A percentile compares a stretch with the other conserved stretches of the same genome.
Evolutionary conservation across 768 basidiomycete species (phyloP).

Genomic region (Tricholoma furcatifolium): DNA sequence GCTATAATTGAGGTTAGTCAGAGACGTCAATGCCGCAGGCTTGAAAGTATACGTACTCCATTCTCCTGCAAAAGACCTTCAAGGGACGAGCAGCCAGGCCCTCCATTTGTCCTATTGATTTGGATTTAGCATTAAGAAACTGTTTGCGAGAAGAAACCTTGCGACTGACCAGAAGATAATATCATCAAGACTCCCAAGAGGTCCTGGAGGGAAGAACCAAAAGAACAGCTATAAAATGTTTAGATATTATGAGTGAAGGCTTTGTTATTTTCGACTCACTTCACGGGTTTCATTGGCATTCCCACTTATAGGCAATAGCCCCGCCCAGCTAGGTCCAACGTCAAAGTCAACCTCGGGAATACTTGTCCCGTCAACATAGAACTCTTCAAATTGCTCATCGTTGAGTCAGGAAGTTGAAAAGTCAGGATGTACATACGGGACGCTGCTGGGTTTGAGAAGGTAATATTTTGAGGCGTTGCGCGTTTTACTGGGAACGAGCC

Average conservation of each 20-base stretch:
- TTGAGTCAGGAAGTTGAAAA: background rate
- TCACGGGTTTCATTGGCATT: conserved; percentile 63
- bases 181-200: conserved; percentile 68
- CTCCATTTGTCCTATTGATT: conserved; percentile 67
- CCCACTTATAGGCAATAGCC: conserved; percentile 67
- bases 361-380: conserved; percentile 63
- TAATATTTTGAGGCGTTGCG: conserved; percentile 55
- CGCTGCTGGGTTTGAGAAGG: conserved; percentile 66
- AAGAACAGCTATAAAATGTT: conserved; percentile 61
- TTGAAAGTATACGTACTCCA: conserved; percentile 44
- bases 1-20: conserved; percentile 35
- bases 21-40: background rate
- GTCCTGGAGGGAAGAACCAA: conserved; percentile 83
- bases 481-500: conserved; percentile 14
- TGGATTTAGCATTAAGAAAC: background rate
- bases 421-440: conserved; percentile 42
- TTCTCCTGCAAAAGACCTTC: conserved; percentile 75
- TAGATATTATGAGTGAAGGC: background rate
- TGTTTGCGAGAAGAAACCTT: background rate
- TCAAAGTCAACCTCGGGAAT: conserved; percentile 74
- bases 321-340: conserved; percentile 74
- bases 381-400: conserved; percentile 39
- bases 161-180: conserved; percentile 65
- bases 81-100: conserved; percentile 75
- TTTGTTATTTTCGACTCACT: conserved; percentile 23